Evolutionary conservation across 2,329 filamentous ascomycete species (phyloP).

Genomic region (Fusarium zealandicum): DNA sequence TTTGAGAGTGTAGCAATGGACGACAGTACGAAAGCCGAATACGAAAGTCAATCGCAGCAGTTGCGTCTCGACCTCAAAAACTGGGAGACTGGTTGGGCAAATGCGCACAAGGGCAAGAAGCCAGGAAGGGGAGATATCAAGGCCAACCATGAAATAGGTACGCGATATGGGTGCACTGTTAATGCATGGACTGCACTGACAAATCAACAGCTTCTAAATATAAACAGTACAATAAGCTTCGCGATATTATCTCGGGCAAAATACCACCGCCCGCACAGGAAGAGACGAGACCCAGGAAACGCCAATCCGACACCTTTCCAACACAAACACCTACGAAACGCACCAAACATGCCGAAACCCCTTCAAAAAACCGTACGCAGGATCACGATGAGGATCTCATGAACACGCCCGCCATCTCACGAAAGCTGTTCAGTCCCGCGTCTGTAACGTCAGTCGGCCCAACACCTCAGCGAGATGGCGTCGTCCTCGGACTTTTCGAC

Average conservation of each 20-base stretch:
- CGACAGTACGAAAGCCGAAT: slow-evolving; percentile 51
- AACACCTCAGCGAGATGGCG: slow-evolving; percentile 81
- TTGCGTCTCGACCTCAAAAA: slow-evolving; percentile 75
- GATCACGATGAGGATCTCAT: slow-evolving; percentile 53
- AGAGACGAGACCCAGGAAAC: slow-evolving; percentile 50
- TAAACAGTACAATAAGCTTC: slow-evolving; percentile 74
- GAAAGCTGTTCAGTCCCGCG: slow-evolving; percentile 66
- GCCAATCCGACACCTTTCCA: slow-evolving; percentile 47
- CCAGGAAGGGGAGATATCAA: slow-evolving; percentile 80
- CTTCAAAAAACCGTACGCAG: slow-evolving; percentile 49
- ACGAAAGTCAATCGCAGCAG: slow-evolving; percentile 58
- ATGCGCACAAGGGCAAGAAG: slow-evolving; percentile 69
- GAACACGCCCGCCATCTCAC: slow-evolving; percentile 63
- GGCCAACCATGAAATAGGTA: slow-evolving; percentile 74
- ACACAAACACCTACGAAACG: slow-evolving; percentile 61
- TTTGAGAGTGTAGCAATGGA: slow-evolving; percentile 52
- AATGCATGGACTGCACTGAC: neutral
- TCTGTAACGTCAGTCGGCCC: slow-evolving; percentile 72
- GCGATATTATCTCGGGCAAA: slow-evolving; percentile 66
- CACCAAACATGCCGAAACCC: slow-evolving; percentile 55
- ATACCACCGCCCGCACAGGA: slow-evolving; percentile 50
- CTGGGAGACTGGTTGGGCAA: slow-evolving; percentile 76
- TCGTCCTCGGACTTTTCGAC: slow-evolving; percentile 80
- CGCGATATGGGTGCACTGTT: slow-evolving; percentile 15
- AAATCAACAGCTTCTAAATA: slow-evolving; percentile 69